Base-by-base conservation (phyloP, 1,139 yeast genomes). In the Hanseniaspora uvarum region DNA sequence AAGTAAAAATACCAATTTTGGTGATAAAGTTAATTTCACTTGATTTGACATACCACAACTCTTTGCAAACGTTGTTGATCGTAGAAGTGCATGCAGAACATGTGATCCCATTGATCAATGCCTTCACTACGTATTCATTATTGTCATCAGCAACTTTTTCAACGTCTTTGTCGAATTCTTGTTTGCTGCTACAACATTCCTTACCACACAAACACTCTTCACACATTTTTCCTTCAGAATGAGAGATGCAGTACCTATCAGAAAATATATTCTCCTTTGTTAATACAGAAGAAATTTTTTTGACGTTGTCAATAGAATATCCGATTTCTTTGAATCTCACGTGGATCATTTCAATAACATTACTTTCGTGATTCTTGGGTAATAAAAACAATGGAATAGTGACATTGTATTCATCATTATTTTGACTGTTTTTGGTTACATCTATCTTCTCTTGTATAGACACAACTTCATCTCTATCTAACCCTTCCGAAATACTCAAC, bases 31-130 rank as follows among this genome's bases (percentile, higher is more conserved):
- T 80, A 38, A 84, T 72, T 11, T 77, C 77, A 37, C 73, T 70
- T 30, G 77, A 80, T 16, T 73, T 66, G 2, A 83, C 75, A 63
- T 77, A 80, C 0, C 79, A 77, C 38, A 81, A 66, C 6, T 72
- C 75, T 5, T 70, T 62, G 1, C 79, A 76, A 0, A 80, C 77
- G 19, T 72, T 66, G 10, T 70, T 67, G 33, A 84, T 78, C 0
- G 87, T 70, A 49, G 72, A 72, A 1, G 80, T 79, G 65, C 94
- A 84, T 0, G 87, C 79, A 5, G 85, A 80, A 68, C 92, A 84
- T 0, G 88, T 79, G 67, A 84, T 83, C 4, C 92, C 92, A 4
- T 83, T 85, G 51, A 84, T 77, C 0, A 79, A 68, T 1, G 86
- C 87, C 8, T 73, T 70, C 7, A 82, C 75, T 14, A 16, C 43